Base-by-base conservation (phyloP, 148 eudicot genomes). In the Silene conica region DNA sequence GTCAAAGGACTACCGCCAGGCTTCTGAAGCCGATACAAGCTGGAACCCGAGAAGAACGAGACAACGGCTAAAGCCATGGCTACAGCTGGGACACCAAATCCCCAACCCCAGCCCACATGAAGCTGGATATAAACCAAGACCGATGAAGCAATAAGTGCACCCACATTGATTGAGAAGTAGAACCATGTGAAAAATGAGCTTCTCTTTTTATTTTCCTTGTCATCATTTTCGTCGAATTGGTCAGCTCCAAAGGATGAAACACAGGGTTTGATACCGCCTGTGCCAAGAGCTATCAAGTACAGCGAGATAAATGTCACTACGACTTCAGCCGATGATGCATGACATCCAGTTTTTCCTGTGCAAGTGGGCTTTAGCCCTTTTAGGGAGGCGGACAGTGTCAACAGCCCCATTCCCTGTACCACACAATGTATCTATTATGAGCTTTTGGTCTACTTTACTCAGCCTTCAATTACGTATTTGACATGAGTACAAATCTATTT, bases 211-310 rank as follows among this genome's bases (percentile, higher is more conserved):
- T 65, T 76, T 75, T 87, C 90, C 13, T 67, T 63, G 0, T 81
- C 76, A 22, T 87, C 88, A n/a, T 38, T 68, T 55, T 85, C 88
- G 52, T 87, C 90, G 55, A 87, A 87, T 62, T 87, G 90, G 28
- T 87, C 90, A 1, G 88, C 90, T 2, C 90, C 90, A 52, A 87
- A 87, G 14, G 90, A 81, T 41, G 90, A 87, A 43, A 87, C 90
- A 19, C 50, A 60, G 7, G 70, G 70, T 23, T 67, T 67, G 7
- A 67, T 67, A 9, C 70, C 70, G 46, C 90, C 90, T 16, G 90
- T 85, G 59, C 88, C 90, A 0, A 87, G 79, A 31, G 87, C 89
- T 52, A 86, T 80, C 69, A 84, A 45, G 81, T 86, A 86, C 1
- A 86, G 74, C 2, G 89, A 79, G 22, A 73, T 22, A 75, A 82